Evolutionary conservation across 352 stramenopile genomes (phyloP).

Genomic region (Globisporangium megalacanthum): DNA sequence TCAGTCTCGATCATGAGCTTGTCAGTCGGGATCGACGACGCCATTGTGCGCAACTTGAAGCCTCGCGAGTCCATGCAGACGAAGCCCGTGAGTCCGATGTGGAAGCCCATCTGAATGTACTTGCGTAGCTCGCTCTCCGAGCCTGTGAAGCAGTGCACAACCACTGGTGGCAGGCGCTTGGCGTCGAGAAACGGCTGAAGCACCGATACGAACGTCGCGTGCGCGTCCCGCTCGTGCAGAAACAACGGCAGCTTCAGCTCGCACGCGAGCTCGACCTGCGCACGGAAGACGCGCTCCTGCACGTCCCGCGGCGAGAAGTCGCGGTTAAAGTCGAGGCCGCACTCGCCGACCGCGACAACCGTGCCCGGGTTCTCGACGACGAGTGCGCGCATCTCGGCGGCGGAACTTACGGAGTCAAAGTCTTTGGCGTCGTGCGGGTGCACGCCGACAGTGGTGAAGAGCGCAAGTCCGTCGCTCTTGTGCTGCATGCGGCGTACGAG

Average conservation of each 20-base stretch:
- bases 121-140: conserved; percentile 35
- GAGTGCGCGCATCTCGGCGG: conserved; percentile 37
- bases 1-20: conserved; percentile 73
- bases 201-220: conserved; percentile 41
- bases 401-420: conserved; percentile 38
- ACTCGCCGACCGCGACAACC: conserved; percentile 93
- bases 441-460: conserved; percentile 90
- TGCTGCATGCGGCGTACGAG: conserved; percentile 21
- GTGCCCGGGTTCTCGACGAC: conserved; percentile 33
- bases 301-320: conserved; percentile 90
- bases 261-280: conserved; percentile 86
- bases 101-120: conserved; percentile 64
- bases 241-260: conserved; percentile 89
- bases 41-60: conserved; percentile 35
- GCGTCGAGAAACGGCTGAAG: conserved; percentile 28
- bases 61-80: conserved; percentile 60
- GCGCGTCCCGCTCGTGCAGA: conserved; percentile 84
- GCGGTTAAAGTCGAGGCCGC: conserved; percentile 95
- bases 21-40: conserved; percentile 38
- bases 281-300: conserved; percentile 83
- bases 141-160: conserved; percentile 78
- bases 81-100: conserved; percentile 69
- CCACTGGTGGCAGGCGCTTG: conserved; percentile 34
- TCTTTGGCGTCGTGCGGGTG: conserved; percentile 92
- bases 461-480: too few species aligned